Conservation (phyloP, 2,329 filamentous ascomycete species). For the Emericellopsis cladophorae region DNA sequence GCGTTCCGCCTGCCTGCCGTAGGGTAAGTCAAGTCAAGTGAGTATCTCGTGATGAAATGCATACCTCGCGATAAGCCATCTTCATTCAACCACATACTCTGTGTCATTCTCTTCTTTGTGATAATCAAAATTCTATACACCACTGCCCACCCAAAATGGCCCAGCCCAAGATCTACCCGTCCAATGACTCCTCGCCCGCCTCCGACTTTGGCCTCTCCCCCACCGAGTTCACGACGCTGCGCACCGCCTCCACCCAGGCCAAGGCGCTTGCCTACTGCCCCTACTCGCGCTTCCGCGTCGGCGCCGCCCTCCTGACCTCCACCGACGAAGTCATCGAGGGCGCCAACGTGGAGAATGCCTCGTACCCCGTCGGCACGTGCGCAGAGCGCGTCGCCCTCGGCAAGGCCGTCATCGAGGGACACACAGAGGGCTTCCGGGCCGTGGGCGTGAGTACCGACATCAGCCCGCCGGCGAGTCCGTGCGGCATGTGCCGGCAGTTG, state of each 20-base stretch:
- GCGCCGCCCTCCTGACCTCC: constrained; percentile 57
- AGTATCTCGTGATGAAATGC: no score
- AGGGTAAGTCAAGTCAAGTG: no score
- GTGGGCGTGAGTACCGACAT: constrained; percentile 80
- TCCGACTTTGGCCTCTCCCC: constrained; percentile 26
- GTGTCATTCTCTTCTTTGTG: no score
- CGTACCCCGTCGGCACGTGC: constrained; percentile 90
- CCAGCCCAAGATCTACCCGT: constrained; percentile 8
- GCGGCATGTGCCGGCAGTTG: constrained; percentile 95
- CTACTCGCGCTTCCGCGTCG: constrained; percentile 87
- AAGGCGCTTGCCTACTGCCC: constrained; percentile 80
- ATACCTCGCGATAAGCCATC: no score
- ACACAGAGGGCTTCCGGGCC: constrained; percentile 50
- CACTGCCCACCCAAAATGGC: no score
- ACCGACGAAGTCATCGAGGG: constrained; percentile 31
- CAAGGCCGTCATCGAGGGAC: constrained; percentile 56
- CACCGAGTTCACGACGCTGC: constrained; percentile 53
- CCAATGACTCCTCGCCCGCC: constrained; percentile 13
- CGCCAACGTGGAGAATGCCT: constrained; percentile 86
- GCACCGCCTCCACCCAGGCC: constrained; percentile 50
- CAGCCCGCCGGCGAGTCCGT: constrained; percentile 57
- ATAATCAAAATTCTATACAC: no score
- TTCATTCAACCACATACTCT: no score
- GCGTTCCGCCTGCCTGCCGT: no score
- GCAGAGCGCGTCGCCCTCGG: constrained; percentile 85